A percentile compares a stretch with the other conserved stretches of the same genome.
Conservation (phyloP, 441 rosid genomes). For the Pelargonium myrrhifolium region DNA sequence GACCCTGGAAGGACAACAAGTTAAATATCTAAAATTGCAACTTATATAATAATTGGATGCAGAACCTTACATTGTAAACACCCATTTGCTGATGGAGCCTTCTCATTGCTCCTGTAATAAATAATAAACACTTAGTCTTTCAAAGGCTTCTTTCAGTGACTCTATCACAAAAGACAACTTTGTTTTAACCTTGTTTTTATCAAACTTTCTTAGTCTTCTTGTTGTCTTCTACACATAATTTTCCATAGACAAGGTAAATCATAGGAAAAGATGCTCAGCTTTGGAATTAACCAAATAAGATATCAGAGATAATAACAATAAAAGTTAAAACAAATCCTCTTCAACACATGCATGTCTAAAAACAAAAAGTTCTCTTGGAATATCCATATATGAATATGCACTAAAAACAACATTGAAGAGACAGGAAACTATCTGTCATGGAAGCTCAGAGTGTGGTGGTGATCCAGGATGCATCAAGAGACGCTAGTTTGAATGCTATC, state of each 20-base stretch:
- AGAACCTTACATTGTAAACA: too few species aligned
- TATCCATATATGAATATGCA: too few species aligned
- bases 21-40: too few species aligned
- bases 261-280: conserved; percentile 7
- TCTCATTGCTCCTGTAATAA: too few species aligned
- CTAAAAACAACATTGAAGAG: too few species aligned
- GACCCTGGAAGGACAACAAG: too few species aligned
- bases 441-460: conserved; percentile 45
- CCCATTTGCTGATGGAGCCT: too few species aligned
- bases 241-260: conserved; percentile 1
- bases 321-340: neutral
- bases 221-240: neutral
- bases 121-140: neutral
- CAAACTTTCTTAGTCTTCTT: neutral
- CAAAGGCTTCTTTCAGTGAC: neutral
- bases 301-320: neutral
- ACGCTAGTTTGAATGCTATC: conserved; percentile 29
- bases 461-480: conserved; percentile 47
- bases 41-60: too few species aligned
- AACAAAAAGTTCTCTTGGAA: too few species aligned
- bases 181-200: conserved; percentile 2
- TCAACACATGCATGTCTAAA: neutral
- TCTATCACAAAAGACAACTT: neutral
- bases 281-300: conserved; percentile 1
- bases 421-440: conserved; percentile 7